Evolutionary conservation across 2,329 filamentous ascomycete species (phyloP).

Genomic region (Penicillium sp.): DNA sequence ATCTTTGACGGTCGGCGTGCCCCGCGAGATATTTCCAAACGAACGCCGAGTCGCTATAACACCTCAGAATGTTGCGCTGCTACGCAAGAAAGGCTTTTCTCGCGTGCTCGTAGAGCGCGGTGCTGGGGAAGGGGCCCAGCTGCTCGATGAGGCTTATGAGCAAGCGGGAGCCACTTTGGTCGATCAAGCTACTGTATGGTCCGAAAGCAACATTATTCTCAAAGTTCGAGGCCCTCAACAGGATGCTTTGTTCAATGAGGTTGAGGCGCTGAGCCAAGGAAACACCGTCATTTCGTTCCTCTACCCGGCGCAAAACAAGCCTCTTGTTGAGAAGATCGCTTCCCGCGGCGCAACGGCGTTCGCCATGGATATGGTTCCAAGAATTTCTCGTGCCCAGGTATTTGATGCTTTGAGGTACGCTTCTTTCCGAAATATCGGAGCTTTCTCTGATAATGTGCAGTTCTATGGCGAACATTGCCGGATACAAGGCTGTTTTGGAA

Average conservation of each 20-base stretch:
- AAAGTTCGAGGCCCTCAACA: conserved; percentile 79
- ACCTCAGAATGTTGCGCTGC: conserved; percentile 77
- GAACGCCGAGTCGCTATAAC: conserved; percentile 86
- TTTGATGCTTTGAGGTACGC: conserved; percentile 73
- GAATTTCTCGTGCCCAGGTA: conserved; percentile 85
- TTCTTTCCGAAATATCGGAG: no score
- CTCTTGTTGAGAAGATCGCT: conserved; percentile 74
- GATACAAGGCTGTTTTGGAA: conserved; percentile 89
- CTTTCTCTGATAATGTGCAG: conserved; percentile 47
- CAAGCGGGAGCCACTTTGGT: conserved; percentile 79
- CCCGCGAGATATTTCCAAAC: conserved; percentile 75
- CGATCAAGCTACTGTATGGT: conserved; percentile 72
- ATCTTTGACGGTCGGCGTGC: conserved; percentile 76
- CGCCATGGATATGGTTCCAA: conserved; percentile 91
- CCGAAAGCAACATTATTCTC: conserved; percentile 75
- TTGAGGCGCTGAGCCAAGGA: conserved; percentile 68
- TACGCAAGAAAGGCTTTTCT: conserved; percentile 84
- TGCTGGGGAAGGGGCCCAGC: conserved; percentile 77
- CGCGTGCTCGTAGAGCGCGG: conserved; percentile 79
- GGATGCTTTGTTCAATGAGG: conserved; percentile 64
- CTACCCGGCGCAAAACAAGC: conserved; percentile 79
- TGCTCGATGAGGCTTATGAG: conserved; percentile 76
- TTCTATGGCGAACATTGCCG: conserved; percentile 93
- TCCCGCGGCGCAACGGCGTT: conserved; percentile 74
- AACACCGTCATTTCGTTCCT: conserved; percentile 82